Evolutionary conservation across 1,284 basidiomycete species (phyloP).

Genomic region (Cutaneotrichosporon daszewskae): DNA sequence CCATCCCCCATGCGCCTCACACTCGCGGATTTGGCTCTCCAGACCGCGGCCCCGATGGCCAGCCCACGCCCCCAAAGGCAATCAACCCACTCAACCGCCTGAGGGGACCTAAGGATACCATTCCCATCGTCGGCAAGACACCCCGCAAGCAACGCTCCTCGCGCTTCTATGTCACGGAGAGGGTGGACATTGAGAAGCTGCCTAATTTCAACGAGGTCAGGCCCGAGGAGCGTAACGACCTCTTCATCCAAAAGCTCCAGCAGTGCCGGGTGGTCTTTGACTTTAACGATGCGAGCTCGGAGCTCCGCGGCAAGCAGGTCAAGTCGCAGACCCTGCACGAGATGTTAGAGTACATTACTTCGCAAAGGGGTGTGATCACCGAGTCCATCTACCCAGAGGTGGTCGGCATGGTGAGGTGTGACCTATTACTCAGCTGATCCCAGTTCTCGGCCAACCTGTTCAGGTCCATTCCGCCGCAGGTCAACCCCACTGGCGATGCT

Average conservation of each 20-base stretch:
- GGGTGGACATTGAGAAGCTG: slow-evolving; percentile 90
- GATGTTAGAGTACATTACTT: slow-evolving; percentile 99
- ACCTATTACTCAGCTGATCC: slow-evolving; percentile 4
- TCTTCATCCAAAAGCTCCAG: slow-evolving; percentile 91
- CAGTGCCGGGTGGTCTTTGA: slow-evolving; percentile 97
- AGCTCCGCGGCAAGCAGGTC: slow-evolving; percentile 96
- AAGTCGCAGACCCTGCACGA: slow-evolving; percentile 97
- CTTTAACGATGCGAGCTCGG: slow-evolving; percentile 95
- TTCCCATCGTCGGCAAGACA: slow-evolving; percentile 88
- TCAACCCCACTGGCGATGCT: slow-evolving; percentile 95
- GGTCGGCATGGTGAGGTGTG: slow-evolving; percentile 77
- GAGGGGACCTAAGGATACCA: slow-evolving; percentile 72
- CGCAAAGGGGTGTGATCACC: slow-evolving; percentile 91
- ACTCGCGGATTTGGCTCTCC: slow-evolving; percentile 34
- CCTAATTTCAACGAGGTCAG: slow-evolving; percentile 92
- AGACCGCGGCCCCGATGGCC: slow-evolving; percentile 38
- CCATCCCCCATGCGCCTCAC: slow-evolving; percentile 54
- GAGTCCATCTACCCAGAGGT: slow-evolving; percentile 99
- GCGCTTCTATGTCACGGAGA: slow-evolving; percentile 92
- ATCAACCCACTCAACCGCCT: slow-evolving; percentile 49
- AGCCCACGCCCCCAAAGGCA: slow-evolving; percentile 49
- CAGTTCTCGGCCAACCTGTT: slow-evolving; percentile 97
- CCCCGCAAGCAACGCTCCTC: slow-evolving; percentile 93
- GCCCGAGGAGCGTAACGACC: slow-evolving; percentile 75
- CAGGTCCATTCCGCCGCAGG: slow-evolving; percentile 97